Conservation (phyloP, 371 early-diverging fungal genomes). For the Syncephalis fuscata region DNA sequence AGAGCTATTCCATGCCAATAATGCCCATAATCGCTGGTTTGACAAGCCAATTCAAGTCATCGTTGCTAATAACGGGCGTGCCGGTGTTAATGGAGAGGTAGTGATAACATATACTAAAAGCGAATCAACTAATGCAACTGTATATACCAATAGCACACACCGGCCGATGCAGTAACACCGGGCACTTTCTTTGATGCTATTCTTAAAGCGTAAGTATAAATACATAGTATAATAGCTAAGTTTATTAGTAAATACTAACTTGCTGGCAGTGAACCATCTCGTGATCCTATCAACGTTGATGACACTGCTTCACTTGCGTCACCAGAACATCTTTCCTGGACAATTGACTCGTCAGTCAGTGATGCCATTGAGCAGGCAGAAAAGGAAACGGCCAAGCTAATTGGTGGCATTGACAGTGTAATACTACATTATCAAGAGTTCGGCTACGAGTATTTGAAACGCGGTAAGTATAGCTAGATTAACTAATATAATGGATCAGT, state of each 20-base stretch:
- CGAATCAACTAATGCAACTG: not conserved
- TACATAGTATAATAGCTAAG: not conserved
- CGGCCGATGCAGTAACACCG: constrained; percentile 84
- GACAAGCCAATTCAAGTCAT: constrained; percentile 85
- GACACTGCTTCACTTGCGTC: constrained; percentile 16
- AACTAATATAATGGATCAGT: not conserved
- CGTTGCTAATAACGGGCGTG: constrained; percentile 67
- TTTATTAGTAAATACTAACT: not conserved
- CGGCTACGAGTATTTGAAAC: constrained; percentile 73
- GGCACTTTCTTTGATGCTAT: constrained; percentile 17
- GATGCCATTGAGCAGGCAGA: constrained; percentile 36
- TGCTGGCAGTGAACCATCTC: constrained; percentile 28
- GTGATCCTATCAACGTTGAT: constrained; percentile 21
- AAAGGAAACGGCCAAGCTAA: constrained; percentile 34
- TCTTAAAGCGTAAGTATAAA: constrained; percentile 3
- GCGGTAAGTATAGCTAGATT: constrained; percentile 20
- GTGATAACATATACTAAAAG: not conserved
- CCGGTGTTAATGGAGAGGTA: constrained; percentile 87
- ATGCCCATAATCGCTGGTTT: constrained; percentile 85
- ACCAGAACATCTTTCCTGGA: constrained; percentile 46
- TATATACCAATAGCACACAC: constrained; percentile 42
- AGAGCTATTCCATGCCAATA: constrained; percentile 58
- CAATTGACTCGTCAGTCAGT: constrained; percentile 21
- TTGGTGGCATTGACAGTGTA: constrained; percentile 49
- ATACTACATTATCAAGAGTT: constrained; percentile 49